Evolutionary conservation across 1,284 basidiomycete genomes (phyloP), one percentile per base, ranked within the genome.

Genomic region (Waitea zeae): DNA sequence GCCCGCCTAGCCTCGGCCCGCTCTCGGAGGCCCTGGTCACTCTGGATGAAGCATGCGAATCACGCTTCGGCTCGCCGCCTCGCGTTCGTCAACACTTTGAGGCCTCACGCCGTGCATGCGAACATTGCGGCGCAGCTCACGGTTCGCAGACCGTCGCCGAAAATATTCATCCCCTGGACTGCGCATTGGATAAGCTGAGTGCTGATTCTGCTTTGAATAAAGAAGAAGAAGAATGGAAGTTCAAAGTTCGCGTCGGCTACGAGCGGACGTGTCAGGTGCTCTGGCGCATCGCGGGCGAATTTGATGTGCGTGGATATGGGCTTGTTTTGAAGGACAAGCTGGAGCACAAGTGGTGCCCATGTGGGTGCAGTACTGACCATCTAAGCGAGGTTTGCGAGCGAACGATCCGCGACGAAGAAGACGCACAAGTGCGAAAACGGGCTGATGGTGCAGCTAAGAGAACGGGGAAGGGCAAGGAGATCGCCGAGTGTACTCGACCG

Each of bases 341-440:
- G 34, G 71, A 66, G 7, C 61, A 56, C 3, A 78, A 78, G 42
- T 79, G 76, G 75, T 79, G 75, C 45, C 72, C 77, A 39, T 78
- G 76, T 49, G 75, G 75, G 2, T 79, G 75, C 47, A 77, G 73
- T 34, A 78, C 73, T 20, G 75, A 78, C 48, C 74, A 78, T 45
- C 53, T 79, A 12, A 70, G 72, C 1, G 74, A 78, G 47, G 74
- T 78, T 11, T 78, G 75, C 42, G 75, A 78, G 52, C 59, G 61
- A 39, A 74, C 72, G 5, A 73, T 78, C 18, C 52, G 70, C 34
- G 69, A 74, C 45, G 75, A 76, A 22, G 74, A n/a, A n/a, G n/a
- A n/a, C n/a, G n/a, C n/a, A n/a, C n/a, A n/a, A n/a, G n/a, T n/a
- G n/a, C n/a, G n/a, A n/a, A n/a, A n/a, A n/a, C n/a, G n/a, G n/a